phyloP scores from a whole-genome alignment of 176 grass and related monocot species.

The Alloteropsis semialata region DNA sequence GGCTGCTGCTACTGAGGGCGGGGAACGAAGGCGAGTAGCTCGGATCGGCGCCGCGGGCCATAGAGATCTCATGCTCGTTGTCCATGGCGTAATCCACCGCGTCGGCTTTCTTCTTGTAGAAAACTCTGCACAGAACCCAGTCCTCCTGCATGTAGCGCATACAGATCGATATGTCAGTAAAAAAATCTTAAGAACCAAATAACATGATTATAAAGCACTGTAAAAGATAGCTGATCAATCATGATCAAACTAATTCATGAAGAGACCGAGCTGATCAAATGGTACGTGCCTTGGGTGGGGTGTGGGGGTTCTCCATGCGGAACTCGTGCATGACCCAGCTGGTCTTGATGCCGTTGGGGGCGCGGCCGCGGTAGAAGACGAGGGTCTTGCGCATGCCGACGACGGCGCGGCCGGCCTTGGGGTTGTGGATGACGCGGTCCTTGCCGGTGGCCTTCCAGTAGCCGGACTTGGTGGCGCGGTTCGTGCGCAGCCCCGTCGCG shows the following conservation, averaged over 20 bases:
- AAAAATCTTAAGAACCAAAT: not conserved
- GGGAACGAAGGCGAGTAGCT: conserved; percentile 40
- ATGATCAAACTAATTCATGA: too few species aligned
- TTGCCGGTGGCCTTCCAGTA: conserved; percentile 94
- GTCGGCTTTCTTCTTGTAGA: conserved; percentile 61
- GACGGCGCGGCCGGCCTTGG: conserved; percentile 21
- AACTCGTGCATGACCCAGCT: conserved; percentile 91
- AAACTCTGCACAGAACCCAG: conserved; percentile 78
- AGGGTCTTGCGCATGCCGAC: conserved; percentile 90
- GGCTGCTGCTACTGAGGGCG: conserved; percentile 15
- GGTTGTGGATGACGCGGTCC: conserved; percentile 54
- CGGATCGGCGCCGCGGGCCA: conserved; percentile 4
- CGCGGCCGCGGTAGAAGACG: conserved; percentile 80
- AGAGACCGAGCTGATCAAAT: too few species aligned
- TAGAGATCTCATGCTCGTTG: conserved; percentile 9
- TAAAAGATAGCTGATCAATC: not conserved
- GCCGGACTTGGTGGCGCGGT: conserved; percentile 74
- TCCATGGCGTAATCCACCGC: conserved; percentile 36
- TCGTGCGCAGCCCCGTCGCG: conserved; percentile 68
- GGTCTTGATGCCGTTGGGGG: conserved; percentile 75
- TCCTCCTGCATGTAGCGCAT: conserved; percentile 52
- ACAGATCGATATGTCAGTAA: not conserved
- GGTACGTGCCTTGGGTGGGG: conserved; percentile 67
- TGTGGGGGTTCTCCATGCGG: conserved; percentile 56
- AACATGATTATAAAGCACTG: not conserved